Conservation (phyloP, 2,329 filamentous ascomycete genomes). For the Colletotrichum sp. region DNA sequence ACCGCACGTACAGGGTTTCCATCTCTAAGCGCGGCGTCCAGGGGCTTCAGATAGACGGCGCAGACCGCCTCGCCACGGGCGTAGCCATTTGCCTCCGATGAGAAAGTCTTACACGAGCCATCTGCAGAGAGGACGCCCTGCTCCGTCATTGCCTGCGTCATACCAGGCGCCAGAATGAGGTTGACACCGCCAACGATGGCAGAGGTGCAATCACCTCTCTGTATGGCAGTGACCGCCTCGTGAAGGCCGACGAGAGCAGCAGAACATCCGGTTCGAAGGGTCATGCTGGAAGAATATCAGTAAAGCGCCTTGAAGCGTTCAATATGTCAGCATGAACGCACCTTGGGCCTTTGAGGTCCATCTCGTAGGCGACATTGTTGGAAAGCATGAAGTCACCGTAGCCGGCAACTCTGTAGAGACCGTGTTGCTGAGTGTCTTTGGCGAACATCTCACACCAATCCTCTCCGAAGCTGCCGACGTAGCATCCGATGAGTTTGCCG, state of each 20-base stretch:
- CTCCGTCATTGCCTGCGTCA: slow-evolving; percentile 13
- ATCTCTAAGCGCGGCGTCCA: slow-evolving; percentile 43
- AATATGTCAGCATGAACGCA: background rate
- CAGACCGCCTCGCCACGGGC: slow-evolving; percentile 46
- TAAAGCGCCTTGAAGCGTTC: background rate
- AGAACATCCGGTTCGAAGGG: slow-evolving; percentile 32
- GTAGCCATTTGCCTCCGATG: slow-evolving; percentile 45
- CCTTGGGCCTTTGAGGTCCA: slow-evolving; percentile 19
- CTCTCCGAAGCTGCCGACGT: slow-evolving; percentile 23
- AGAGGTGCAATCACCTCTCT: slow-evolving; percentile 8
- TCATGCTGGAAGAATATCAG: slow-evolving; percentile 23
- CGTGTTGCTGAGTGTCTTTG: slow-evolving; percentile 5
- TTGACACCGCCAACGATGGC: slow-evolving; percentile 30
- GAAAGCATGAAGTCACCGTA: slow-evolving; percentile 22
- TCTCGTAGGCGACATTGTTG: slow-evolving; percentile 20
- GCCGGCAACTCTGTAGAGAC: slow-evolving; percentile 5
- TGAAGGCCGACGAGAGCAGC: slow-evolving; percentile 26
- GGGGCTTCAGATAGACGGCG: slow-evolving; percentile 43
- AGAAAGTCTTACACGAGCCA: slow-evolving; percentile 29
- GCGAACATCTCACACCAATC: slow-evolving; percentile 18
- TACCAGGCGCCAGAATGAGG: slow-evolving; percentile 30
- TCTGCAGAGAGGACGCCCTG: slow-evolving; percentile 19
- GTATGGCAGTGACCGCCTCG: slow-evolving; percentile 24
- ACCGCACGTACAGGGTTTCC: slow-evolving; percentile 38
- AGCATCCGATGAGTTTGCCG: slow-evolving; percentile 30